These are phyloP conservation scores for Trichosanthes truncata DNA, from an alignment of 306 rosid species.

Conservation along the genomic window DNA sequence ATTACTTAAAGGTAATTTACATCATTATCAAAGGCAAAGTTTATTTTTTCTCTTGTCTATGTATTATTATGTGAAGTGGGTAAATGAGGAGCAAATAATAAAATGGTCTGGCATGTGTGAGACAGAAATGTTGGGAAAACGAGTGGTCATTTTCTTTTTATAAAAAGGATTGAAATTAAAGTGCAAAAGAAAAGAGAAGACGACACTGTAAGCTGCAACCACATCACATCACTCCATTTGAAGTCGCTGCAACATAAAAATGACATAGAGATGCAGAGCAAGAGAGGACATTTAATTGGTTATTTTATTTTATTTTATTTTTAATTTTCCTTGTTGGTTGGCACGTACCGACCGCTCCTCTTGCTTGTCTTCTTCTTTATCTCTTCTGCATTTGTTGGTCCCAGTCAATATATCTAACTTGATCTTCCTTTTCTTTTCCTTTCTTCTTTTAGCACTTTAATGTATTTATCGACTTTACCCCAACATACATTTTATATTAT, in stretches of 20 bases:
- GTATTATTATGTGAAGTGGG: neutral
- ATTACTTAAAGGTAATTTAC: neutral
- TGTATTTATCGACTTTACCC: too few relatives aligned
- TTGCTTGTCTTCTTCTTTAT: neutral
- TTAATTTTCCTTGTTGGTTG: too few relatives aligned
- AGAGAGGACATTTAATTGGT: neutral
- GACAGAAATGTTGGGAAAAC: neutral
- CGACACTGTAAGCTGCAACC: neutral
- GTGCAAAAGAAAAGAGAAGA: neutral
- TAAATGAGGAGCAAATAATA: neutral
- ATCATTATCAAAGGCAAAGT: too few relatives aligned
- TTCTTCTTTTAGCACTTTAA: too few relatives aligned
- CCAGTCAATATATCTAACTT: neutral
- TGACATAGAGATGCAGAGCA: too few relatives aligned
- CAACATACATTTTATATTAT: too few relatives aligned
- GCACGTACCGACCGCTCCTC: neutral
- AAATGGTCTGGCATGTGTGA: neutral
- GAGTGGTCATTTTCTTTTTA: neutral
- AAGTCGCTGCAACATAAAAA: neutral
- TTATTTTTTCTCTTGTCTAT: too few relatives aligned
- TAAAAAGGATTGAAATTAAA: neutral
- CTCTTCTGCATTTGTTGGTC: neutral
- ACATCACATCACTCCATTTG: neutral
- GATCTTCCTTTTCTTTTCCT: neutral
- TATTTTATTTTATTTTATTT: too few relatives aligned